These are phyloP conservation scores for Fusarium coffeatum DNA, from an alignment of 2,329 filamentous ascomycete genomes.

Conservation along the genomic window DNA sequence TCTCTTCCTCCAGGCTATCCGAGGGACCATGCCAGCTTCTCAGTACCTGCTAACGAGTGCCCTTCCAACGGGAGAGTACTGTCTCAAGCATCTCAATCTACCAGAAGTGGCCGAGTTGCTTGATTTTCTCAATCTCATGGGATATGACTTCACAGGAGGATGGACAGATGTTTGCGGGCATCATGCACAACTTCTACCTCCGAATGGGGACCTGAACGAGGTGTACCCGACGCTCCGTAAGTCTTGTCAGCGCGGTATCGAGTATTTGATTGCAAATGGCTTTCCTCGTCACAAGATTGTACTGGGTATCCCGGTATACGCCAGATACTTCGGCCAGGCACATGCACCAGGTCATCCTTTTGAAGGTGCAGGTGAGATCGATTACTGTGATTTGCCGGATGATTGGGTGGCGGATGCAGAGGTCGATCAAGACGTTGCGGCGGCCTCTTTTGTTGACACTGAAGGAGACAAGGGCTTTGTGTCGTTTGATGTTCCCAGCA, in stretches of 20 bases:
- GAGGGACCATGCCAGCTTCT: conserved; percentile 65
- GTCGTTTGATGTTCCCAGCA: conserved; percentile 72
- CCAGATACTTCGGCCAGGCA: conserved; percentile 69
- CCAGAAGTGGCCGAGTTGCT: conserved; percentile 61
- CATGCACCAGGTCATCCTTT: conserved; percentile 64
- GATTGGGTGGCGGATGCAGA: conserved; percentile 56
- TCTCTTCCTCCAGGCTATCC: conserved; percentile 65
- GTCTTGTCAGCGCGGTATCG: conserved; percentile 67
- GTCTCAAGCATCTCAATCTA: conserved; percentile 70
- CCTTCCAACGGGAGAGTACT: conserved; percentile 72
- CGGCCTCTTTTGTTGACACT: conserved; percentile 67
- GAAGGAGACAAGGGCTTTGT: conserved; percentile 63
- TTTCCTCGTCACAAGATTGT: conserved; percentile 69
- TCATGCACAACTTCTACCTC: conserved; percentile 70
- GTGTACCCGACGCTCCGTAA: conserved; percentile 47
- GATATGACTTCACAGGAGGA: conserved; percentile 74
- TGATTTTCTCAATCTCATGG: conserved; percentile 75
- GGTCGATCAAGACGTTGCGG: conserved; percentile 64
- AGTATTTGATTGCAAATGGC: conserved; percentile 63
- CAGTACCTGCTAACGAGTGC: conserved; percentile 70
- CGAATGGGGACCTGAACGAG: conserved; percentile 42
- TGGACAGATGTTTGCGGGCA: conserved; percentile 72
- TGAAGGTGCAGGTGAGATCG: conserved; percentile 64
- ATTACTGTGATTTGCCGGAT: conserved; percentile 70
- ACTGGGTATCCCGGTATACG: conserved; percentile 72